Evolutionary conservation across 768 basidiomycete species (phyloP), one percentile per base, ranked within the genome.

Genomic region (Chiua virens): DNA sequence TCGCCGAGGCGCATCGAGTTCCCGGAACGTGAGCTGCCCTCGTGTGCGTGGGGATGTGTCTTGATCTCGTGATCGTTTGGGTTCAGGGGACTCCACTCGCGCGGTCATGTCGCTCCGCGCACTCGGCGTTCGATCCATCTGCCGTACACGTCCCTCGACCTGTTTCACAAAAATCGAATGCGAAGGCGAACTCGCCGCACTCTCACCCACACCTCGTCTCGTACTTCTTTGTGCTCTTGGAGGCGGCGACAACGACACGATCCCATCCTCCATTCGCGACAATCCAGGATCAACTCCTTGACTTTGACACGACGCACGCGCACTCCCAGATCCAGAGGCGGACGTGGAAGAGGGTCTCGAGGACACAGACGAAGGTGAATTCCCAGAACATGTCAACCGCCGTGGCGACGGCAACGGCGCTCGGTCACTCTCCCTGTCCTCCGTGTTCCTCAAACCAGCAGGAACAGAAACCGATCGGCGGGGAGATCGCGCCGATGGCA

Each of bases 11-110:
- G 53, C 59, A n/a, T 68, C 59, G 21, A 82, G 59, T 57, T 80
- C 75, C 13, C 82, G 76, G 70, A 80, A 84, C 39, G 71, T 78
- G 42, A 77, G 42, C 20, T 69, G 69, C 36, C 73, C 67, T 8
- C 64, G 66, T 9, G 52, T 37, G 40, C 57, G 38, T 48, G 58
- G 47, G 40, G 45, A 46, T 22, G 55, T 10, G 32, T 40, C 51
- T 18, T n/a, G 59, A 51, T 51, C 58, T 42, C 30, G 52, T 10
- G 42, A 49, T 18, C 27, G 35, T 25, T 46, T 17, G 1, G 40
- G 37, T 42, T 54, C 55, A 17, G 52, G 48, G 10, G 50, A 49
- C 10, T 35, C 55, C 17, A 45, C 1, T 18, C 61, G 61, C 22
- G 68, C 63, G 6, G 69, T 64, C 44, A 72, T 45, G 57, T 73